These are phyloP conservation scores for Brassica incana DNA, from an alignment of 345 rosid genomes.

Conservation along the genomic window DNA sequence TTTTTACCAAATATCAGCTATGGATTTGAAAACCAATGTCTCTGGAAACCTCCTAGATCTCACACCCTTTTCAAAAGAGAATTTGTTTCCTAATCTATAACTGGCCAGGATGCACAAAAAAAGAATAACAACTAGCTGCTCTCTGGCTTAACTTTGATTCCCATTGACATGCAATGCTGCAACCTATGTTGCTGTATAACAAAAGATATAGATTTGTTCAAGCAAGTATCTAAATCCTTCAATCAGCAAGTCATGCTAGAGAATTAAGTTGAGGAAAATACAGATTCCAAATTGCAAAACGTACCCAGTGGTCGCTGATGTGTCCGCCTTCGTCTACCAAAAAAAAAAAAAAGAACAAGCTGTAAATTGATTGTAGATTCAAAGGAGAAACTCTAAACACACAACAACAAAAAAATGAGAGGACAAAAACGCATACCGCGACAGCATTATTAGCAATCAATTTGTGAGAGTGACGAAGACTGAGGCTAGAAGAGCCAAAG, in stretches of 20 bases:
- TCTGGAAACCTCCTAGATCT: not conserved
- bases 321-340: constrained; percentile 62
- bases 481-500: constrained; percentile 39
- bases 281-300: constrained; percentile 5
- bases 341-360: not conserved
- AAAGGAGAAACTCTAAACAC: not conserved
- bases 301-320: constrained; percentile 68
- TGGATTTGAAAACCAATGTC: not conserved
- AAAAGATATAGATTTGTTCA: not conserved
- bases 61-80: not conserved
- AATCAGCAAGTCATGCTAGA: not conserved
- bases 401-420: not conserved
- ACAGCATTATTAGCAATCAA: constrained; percentile 76
- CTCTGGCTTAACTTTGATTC: not conserved
- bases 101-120: not conserved
- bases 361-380: not conserved
- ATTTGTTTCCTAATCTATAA: not conserved
- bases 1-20: not conserved
- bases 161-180: not conserved
- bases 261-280: not conserved
- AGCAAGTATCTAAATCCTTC: not conserved
- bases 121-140: not conserved
- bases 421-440: constrained; percentile 45
- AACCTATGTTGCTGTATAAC: not conserved
- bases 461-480: constrained; percentile 44